Evolutionary conservation across 129 eudicot genomes (phyloP).

Genomic region (Cynara cardunculus): DNA sequence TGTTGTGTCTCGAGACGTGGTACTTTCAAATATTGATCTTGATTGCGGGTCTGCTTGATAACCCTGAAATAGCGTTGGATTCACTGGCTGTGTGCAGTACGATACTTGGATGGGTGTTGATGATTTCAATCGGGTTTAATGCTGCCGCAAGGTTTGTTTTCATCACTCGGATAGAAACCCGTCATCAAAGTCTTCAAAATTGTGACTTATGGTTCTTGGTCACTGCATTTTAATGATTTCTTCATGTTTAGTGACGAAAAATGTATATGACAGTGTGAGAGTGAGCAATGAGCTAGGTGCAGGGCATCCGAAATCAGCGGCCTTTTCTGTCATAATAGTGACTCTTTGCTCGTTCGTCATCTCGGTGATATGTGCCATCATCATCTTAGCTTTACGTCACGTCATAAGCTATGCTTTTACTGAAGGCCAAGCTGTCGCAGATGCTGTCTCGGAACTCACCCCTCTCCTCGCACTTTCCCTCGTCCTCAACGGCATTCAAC

Average conservation of each 20-base stretch:
- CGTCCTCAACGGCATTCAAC: conserved; percentile 50
- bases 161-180: neutral
- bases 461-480: conserved; percentile 40
- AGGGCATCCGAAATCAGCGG: conserved; percentile 51
- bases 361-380: conserved; percentile 33
- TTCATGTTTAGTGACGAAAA: neutral
- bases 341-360: conserved; percentile 36
- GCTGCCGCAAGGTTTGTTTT: conserved; percentile 47
- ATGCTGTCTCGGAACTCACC: conserved; percentile 45
- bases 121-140: conserved; percentile 46
- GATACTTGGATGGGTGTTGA: conserved; percentile 48
- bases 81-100: conserved; percentile 38
- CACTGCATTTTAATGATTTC: neutral
- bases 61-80: conserved; percentile 47
- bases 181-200: neutral
- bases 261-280: conserved; percentile 39
- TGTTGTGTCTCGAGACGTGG: conserved; percentile 58
- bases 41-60: conserved; percentile 46
- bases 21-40: conserved; percentile 49
- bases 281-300: conserved; percentile 60
- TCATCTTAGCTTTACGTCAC: conserved; percentile 31
- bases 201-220: neutral
- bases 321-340: conserved; percentile 38
- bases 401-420: conserved; percentile 46
- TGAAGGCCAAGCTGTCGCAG: conserved; percentile 37